Percentiles rank a stretch among this genome's conserved stretches.
Evolutionary conservation across 148 eudicot genomes (phyloP).

Genomic region (Mesembryanthemum crystallinum): DNA sequence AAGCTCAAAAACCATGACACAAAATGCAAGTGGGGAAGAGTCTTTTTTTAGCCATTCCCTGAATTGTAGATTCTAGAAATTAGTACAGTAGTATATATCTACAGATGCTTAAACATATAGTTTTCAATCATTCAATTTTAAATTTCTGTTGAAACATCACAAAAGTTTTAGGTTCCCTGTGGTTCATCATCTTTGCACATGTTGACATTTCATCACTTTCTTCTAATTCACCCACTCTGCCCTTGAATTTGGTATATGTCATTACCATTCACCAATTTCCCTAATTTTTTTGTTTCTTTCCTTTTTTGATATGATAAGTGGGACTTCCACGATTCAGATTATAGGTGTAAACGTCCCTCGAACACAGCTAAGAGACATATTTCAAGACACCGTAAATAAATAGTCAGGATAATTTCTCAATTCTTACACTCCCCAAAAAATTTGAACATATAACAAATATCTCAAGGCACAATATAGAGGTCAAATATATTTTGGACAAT

Average conservation of each 20-base stretch:
- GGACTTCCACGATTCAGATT: too few species aligned
- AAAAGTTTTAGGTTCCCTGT: conserved; percentile 12
- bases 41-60: background rate
- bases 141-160: conserved; percentile 35
- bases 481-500: too few species aligned
- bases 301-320: too few species aligned
- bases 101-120: background rate
- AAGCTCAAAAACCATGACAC: too few species aligned
- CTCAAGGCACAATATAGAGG: too few species aligned
- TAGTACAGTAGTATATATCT: background rate
- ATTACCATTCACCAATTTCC: conserved; percentile 23
- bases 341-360: too few species aligned
- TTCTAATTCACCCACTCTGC: background rate
- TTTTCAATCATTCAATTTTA: conserved; percentile 16
- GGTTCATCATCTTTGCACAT: conserved; percentile 23
- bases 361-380: too few species aligned
- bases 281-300: background rate
- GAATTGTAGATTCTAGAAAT: background rate
- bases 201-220: conserved; percentile 27
- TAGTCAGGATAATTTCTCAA: too few species aligned
- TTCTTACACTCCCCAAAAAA: too few species aligned
- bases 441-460: too few species aligned
- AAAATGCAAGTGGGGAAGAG: too few species aligned
- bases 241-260: conserved; percentile 30
- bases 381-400: too few species aligned